Evolutionary conservation across 352 stramenopile genomes (phyloP).

Genomic region (Peronosclerospora sorghi): DNA sequence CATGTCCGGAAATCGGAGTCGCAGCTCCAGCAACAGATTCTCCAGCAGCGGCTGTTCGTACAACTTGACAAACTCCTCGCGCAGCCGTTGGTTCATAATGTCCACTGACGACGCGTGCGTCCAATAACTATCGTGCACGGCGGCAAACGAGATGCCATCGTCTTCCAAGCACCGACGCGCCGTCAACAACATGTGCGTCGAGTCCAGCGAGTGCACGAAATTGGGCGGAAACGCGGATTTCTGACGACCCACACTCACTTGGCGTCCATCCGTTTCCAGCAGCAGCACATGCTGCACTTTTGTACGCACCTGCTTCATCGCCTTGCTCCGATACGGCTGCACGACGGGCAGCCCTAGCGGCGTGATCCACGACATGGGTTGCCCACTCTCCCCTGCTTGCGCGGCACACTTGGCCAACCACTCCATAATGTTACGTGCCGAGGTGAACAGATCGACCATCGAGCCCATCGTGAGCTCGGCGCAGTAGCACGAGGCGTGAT

Average conservation of each 20-base stretch:
- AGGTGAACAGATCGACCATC: conserved; percentile 95
- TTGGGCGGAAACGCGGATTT: conserved; percentile 98
- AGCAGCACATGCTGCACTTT: conserved; percentile 87
- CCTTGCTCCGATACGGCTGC: conserved; percentile 93
- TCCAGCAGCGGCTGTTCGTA: conserved; percentile 96
- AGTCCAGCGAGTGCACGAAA: conserved; percentile 99
- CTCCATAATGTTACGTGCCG: conserved; percentile 92
- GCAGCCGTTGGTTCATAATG: conserved; percentile 90
- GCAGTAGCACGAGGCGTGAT: conserved; percentile 86
- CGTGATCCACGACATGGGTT: conserved; percentile 98
- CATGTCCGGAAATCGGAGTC: conserved; percentile 92
- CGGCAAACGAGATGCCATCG: conserved; percentile 91
- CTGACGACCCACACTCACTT: conserved; percentile 77
- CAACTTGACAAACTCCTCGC: conserved; percentile 95
- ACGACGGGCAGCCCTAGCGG: conserved; percentile 97
- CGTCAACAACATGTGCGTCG: conserved; percentile 99
- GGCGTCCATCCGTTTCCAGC: conserved; percentile 44
- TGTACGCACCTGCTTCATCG: conserved; percentile 65
- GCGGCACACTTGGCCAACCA: conserved; percentile 67
- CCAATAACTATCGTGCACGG: conserved; percentile 99
- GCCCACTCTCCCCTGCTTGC: conserved; percentile 65
- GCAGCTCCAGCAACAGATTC: conserved; percentile 86
- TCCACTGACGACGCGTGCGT: conserved; percentile 93
- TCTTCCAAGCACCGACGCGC: conserved; percentile 87
- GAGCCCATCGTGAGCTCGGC: conserved; percentile 93